Evolutionary conservation across 371 early-diverging fungal species (phyloP).

Genomic region (Hamiltosporidium tvaerminnensis): DNA sequence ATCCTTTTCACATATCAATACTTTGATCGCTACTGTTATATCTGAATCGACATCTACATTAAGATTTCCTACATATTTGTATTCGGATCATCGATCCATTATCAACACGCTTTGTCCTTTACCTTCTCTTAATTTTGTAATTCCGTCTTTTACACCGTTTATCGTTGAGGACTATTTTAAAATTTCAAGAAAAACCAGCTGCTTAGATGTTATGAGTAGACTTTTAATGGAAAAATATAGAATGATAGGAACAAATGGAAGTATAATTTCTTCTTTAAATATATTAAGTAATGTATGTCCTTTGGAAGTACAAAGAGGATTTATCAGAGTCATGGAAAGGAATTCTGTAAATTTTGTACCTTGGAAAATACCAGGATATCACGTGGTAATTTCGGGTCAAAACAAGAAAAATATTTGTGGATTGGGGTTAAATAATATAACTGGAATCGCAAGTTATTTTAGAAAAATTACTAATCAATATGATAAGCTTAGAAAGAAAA

Average conservation of each 20-base stretch:
- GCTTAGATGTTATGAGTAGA: conserved; percentile 40
- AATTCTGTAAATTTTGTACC: conserved; percentile 41
- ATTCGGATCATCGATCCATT: conserved; percentile 82
- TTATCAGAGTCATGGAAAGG: conserved; percentile 27
- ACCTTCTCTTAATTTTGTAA: conserved; percentile 80
- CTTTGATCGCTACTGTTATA: conserved; percentile 89
- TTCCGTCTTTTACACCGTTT: conserved; percentile 91
- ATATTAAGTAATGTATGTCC: conserved; percentile 54
- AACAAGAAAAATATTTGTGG: not conserved
- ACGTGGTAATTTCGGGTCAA: conserved; percentile 5
- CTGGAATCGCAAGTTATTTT: conserved; percentile 73
- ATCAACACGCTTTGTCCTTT: conserved; percentile 80
- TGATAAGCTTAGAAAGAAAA: conserved; percentile 78
- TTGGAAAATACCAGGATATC: conserved; percentile 46
- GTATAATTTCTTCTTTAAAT: conserved; percentile 62
- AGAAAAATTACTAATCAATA: conserved; percentile 80
- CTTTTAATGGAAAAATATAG: conserved; percentile 50
- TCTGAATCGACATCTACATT: conserved; percentile 85
- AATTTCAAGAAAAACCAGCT: conserved; percentile 36
- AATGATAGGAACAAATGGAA: conserved; percentile 36
- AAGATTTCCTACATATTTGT: conserved; percentile 94
- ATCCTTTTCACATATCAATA: conserved; percentile 83
- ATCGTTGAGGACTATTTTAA: conserved; percentile 45
- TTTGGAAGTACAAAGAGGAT: conserved; percentile 40
- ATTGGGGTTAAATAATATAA: conserved; percentile 56